Conservation (phyloP, 2,329 filamentous ascomycete species). For the Pseudogymnoascus sp. region DNA sequence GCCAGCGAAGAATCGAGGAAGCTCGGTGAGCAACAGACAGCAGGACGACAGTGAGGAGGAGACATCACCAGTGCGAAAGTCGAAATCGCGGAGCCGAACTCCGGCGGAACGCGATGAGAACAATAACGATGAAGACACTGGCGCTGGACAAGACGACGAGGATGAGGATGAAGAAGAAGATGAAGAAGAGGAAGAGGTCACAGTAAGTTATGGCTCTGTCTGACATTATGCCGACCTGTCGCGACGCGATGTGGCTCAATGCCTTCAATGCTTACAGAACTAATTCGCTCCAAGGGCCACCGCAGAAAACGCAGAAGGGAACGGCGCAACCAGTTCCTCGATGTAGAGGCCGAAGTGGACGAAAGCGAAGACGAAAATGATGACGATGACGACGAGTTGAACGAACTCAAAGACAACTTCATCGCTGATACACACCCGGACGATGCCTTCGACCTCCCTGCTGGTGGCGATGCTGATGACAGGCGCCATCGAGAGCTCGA, state of each 20-base stretch:
- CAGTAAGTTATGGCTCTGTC: slow-evolving; percentile 29
- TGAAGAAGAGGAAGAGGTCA: slow-evolving; percentile 58
- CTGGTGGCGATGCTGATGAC: slow-evolving; percentile 76
- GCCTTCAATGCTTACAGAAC: neutral
- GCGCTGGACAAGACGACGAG: slow-evolving; percentile 41
- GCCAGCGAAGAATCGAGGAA: slow-evolving; percentile 22
- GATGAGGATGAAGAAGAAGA: slow-evolving; percentile 49
- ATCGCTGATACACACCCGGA: slow-evolving; percentile 87
- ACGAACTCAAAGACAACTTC: slow-evolving; percentile 69
- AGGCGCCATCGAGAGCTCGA: slow-evolving; percentile 90
- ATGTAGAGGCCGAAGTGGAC: slow-evolving; percentile 97
- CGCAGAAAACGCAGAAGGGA: slow-evolving; percentile 72
- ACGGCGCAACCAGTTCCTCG: slow-evolving; percentile 78
- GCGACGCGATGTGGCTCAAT: slow-evolving; percentile 10
- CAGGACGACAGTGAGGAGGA: slow-evolving; percentile 39
- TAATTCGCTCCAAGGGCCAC: slow-evolving; percentile 41
- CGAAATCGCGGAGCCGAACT: slow-evolving; percentile 31
- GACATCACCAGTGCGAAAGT: slow-evolving; percentile 36
- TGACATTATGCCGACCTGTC: slow-evolving; percentile 18
- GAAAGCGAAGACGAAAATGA: slow-evolving; percentile 81
- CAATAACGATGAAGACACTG: slow-evolving; percentile 38
- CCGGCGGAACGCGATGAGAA: slow-evolving; percentile 29
- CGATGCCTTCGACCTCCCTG: slow-evolving; percentile 68
- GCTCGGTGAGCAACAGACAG: slow-evolving; percentile 25
- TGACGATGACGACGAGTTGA: slow-evolving; percentile 82